Percentiles rank a stretch among this genome's conserved stretches.
phyloP scores from a whole-genome alignment of 2,329 filamentous ascomycete species.

The Hypocrella siamensis region DNA sequence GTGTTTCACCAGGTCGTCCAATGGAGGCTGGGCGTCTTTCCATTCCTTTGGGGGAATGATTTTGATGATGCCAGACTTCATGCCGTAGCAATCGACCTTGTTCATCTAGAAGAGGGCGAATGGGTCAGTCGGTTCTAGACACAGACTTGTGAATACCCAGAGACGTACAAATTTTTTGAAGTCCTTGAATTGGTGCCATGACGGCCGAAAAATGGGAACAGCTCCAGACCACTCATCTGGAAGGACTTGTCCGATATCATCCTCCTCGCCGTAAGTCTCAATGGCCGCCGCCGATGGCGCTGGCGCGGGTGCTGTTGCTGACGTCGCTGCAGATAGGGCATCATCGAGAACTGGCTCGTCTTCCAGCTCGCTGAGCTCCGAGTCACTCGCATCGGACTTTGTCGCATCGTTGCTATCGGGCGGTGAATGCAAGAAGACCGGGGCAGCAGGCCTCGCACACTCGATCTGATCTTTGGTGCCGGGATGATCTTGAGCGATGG shows the following conservation, averaged over 20 bases:
- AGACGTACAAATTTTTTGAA: conserved; percentile 73
- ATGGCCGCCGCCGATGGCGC: conserved; percentile 8
- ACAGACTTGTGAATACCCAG: not conserved
- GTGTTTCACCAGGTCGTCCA: conserved; percentile 77
- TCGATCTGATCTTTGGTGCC: conserved; percentile 13
- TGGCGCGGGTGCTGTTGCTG: conserved; percentile 9
- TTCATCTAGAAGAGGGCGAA: too few species aligned
- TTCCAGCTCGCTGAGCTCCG: conserved; percentile 51
- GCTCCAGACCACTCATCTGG: conserved; percentile 85
- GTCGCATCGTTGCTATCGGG: conserved; percentile 46
- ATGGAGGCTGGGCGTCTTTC: conserved; percentile 62
- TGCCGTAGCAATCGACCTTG: conserved; percentile 84
- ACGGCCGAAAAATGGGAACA: conserved; percentile 89
- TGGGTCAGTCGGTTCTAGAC: too few species aligned
- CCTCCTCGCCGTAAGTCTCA: conserved; percentile 20
- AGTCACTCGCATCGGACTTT: conserved; percentile 45
- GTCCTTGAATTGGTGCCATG: conserved; percentile 86
- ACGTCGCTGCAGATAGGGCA: conserved; percentile 10
- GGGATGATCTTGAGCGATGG: conserved; percentile 11
- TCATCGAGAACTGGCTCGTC: conserved; percentile 29
- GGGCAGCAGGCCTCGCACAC: conserved; percentile 18
- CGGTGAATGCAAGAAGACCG: conserved; percentile 42
- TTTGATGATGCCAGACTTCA: conserved; percentile 95
- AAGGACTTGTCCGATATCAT: conserved; percentile 61
- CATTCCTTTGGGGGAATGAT: conserved; percentile 89